These are phyloP conservation scores for Ophiostoma angusticollis DNA, from an alignment of 2,329 filamentous ascomycete genomes.

Conservation along the genomic window DNA sequence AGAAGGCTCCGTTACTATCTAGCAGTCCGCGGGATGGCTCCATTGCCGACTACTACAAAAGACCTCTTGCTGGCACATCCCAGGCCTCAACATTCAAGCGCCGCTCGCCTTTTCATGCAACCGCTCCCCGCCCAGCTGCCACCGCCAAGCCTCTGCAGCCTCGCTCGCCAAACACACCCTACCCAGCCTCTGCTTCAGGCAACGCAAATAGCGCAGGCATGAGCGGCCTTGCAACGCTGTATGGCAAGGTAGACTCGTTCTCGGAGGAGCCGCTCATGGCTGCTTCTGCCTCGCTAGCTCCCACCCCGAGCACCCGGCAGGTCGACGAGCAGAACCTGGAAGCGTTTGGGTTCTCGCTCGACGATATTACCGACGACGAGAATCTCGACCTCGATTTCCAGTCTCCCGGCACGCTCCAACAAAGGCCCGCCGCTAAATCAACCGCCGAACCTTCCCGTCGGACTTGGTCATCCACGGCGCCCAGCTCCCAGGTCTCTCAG, in stretches of 20 bases:
- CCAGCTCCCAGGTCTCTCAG: constrained; percentile 28
- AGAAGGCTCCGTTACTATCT: constrained; percentile 44
- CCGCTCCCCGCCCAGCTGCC: constrained; percentile 6
- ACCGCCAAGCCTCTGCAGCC: constrained; percentile 19
- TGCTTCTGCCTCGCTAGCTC: neutral
- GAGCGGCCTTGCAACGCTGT: constrained; percentile 8
- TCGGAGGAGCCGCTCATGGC: constrained; percentile 22
- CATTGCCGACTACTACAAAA: constrained; percentile 10
- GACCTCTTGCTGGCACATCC: constrained; percentile 13
- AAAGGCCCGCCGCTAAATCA: constrained; percentile 18
- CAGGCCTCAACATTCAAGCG: constrained; percentile 18
- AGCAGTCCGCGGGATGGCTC: constrained; percentile 39
- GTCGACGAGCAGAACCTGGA: constrained; percentile 3
- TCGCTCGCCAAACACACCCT: constrained; percentile 24
- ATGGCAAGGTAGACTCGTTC: constrained; percentile 29
- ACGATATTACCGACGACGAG: constrained; percentile 79
- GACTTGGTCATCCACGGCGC: constrained; percentile 61
- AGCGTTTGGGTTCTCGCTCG: constrained; percentile 41
- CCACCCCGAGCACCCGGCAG: neutral
- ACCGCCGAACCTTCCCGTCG: constrained; percentile 8
- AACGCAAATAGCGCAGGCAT: neutral
- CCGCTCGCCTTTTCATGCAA: neutral
- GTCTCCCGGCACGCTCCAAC: constrained; percentile 39
- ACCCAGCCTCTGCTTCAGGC: constrained; percentile 1
- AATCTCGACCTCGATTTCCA: constrained; percentile 60